A percentile compares a stretch with the other conserved stretches of the same genome.
Evolutionary conservation across 331 rosid genomes (phyloP).

Genomic region (Rosa hybrid): DNA sequence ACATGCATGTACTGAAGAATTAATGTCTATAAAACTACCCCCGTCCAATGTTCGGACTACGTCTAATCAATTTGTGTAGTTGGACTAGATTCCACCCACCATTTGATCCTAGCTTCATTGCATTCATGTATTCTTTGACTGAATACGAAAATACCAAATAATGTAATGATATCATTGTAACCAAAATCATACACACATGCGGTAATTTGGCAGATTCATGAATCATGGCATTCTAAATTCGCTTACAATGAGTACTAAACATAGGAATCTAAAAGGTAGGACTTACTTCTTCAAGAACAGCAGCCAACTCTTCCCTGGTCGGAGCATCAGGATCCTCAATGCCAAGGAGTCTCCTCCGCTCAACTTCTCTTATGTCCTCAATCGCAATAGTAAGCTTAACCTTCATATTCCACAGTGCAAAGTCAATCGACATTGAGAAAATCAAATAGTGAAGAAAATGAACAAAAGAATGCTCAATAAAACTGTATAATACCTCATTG

Average conservation of each 20-base stretch:
- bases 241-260: background rate
- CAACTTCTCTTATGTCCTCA: slow-evolving; percentile 94
- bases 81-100: background rate
- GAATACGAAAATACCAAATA: background rate
- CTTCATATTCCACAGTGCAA: slow-evolving; percentile 35
- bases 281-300: slow-evolving; percentile 81
- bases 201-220: background rate
- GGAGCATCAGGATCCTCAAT: slow-evolving; percentile 79
- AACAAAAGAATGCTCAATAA: background rate
- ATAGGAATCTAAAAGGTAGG: background rate
- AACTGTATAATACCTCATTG: slow-evolving; percentile 55
- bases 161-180: background rate
- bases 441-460: background rate
- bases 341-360: slow-evolving; percentile 86
- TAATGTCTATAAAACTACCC: background rate
- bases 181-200: background rate
- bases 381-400: slow-evolving; percentile 84
- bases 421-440: background rate
- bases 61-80: background rate
- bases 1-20: background rate
- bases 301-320: slow-evolving; percentile 78
- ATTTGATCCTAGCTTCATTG: background rate
- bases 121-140: background rate
- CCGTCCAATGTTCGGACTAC: background rate
- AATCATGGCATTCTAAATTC: background rate